Evolutionary conservation across 306 rosid species (phyloP).

Genomic region (Vigna mungo): DNA sequence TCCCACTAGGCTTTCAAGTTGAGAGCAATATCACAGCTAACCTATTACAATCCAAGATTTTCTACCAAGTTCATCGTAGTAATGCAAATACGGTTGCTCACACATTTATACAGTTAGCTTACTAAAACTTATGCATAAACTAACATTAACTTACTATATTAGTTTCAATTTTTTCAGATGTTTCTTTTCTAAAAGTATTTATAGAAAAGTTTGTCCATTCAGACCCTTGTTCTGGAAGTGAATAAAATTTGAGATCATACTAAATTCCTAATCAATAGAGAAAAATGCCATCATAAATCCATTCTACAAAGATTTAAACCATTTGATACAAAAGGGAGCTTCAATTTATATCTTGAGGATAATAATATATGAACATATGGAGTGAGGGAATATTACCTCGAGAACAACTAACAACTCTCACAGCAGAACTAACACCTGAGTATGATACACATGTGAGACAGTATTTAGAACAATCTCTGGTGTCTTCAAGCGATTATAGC

Average conservation of each 20-base stretch:
- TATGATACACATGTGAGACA: neutral
- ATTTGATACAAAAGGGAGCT: constrained; percentile 1
- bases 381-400: neutral
- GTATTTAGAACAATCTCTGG: constrained; percentile 4
- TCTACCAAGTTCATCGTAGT: too few species aligned
- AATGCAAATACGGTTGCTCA: too few species aligned
- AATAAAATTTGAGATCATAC: neutral
- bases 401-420: neutral
- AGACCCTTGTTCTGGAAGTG: neutral
- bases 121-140: too few species aligned
- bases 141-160: too few species aligned
- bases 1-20: too few species aligned
- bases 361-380: neutral
- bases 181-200: too few species aligned
- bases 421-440: constrained; percentile 8
- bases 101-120: too few species aligned
- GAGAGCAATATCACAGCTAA: too few species aligned
- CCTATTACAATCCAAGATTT: too few species aligned
- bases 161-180: too few species aligned
- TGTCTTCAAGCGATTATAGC: neutral
- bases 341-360: constrained; percentile 1
- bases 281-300: neutral
- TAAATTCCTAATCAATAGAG: neutral
- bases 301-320: neutral
- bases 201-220: too few species aligned